phyloP scores from a whole-genome alignment of 768 basidiomycete species.

The Agrocybe pediades region DNA sequence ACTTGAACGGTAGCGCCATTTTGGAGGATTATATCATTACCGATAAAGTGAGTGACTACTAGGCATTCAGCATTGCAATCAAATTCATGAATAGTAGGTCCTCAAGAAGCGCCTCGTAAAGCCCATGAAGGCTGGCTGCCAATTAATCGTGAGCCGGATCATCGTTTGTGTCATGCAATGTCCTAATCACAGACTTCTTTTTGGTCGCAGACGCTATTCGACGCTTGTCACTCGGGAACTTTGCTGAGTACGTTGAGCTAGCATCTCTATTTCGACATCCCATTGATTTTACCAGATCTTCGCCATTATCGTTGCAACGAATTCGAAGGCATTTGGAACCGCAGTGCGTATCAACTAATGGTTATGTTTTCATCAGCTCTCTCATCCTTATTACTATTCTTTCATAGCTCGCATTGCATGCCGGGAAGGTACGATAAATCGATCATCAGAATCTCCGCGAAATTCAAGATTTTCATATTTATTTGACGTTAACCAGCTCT shows the following conservation, averaged over 20 bases:
- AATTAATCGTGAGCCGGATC: constrained; percentile 1
- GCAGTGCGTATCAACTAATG: constrained; percentile 1
- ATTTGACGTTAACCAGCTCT: not conserved
- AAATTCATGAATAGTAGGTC: not conserved
- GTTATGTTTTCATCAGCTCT: not conserved
- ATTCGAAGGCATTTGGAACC: constrained; percentile 5
- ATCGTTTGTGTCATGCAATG: not conserved
- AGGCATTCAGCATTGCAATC: not conserved
- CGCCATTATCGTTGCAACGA: constrained; percentile 15
- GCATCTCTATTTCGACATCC: not conserved
- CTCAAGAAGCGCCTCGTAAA: constrained; percentile 6
- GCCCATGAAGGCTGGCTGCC: constrained; percentile 1
- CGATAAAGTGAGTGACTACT: constrained; percentile 1
- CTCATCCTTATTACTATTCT: not conserved
- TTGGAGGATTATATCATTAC: not conserved
- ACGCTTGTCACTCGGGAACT: constrained; percentile 14
- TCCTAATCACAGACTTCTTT: not conserved
- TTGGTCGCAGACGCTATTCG: constrained; percentile 6
- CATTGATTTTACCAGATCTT: constrained; percentile 4
- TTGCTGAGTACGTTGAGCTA: constrained; percentile 10
- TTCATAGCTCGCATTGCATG: not conserved
- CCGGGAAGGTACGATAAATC: not conserved
- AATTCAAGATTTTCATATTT: not conserved
- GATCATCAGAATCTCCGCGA: not conserved
- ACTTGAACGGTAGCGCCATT: not conserved